Percentiles rank a stretch among this genome's conserved stretches.
phyloP scores from a whole-genome alignment of 495 filamentous ascomycete genomes.

The Talaromyces thailandensis region DNA sequence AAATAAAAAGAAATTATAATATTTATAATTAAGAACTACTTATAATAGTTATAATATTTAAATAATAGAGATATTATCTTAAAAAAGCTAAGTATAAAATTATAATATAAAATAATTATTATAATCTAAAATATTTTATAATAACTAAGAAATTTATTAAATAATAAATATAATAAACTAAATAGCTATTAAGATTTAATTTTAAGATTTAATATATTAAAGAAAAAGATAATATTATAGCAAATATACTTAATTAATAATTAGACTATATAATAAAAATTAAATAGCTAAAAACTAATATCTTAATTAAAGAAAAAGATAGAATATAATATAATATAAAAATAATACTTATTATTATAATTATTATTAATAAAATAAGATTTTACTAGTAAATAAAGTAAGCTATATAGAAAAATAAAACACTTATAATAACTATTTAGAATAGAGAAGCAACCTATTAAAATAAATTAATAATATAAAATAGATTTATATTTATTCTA shows the following conservation, averaged over 20 bases:
- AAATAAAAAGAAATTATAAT: no score
- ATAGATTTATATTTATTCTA: constrained; percentile 9
- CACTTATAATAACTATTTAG: background rate
- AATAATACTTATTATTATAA: background rate
- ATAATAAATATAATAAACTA: constrained; percentile 9
- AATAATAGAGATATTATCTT: constrained; percentile 15
- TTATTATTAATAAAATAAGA: constrained; percentile 1
- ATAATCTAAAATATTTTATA: constrained; percentile 15
- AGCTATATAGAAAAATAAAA: background rate
- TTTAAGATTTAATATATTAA: constrained; percentile 11
- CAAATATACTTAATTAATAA: constrained; percentile 6
- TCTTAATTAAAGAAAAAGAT: constrained; percentile 8
- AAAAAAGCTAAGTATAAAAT: constrained; percentile 8
- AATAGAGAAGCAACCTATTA: background rate
- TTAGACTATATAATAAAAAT: constrained; percentile 7
- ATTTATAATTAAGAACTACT: no score
- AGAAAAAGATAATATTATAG: constrained; percentile 10
- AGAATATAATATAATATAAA: constrained; percentile 6
- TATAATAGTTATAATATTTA: no score
- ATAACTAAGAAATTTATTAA: constrained; percentile 10
- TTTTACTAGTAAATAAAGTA: constrained; percentile 1
- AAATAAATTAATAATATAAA: constrained; percentile 8
- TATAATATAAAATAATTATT: constrained; percentile 12
- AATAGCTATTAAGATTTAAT: constrained; percentile 8
- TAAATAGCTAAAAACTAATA: constrained; percentile 5